These are phyloP conservation scores for Eleusine indica DNA, from an alignment of 176 grass and related monocot genomes.

Conservation along the genomic window DNA sequence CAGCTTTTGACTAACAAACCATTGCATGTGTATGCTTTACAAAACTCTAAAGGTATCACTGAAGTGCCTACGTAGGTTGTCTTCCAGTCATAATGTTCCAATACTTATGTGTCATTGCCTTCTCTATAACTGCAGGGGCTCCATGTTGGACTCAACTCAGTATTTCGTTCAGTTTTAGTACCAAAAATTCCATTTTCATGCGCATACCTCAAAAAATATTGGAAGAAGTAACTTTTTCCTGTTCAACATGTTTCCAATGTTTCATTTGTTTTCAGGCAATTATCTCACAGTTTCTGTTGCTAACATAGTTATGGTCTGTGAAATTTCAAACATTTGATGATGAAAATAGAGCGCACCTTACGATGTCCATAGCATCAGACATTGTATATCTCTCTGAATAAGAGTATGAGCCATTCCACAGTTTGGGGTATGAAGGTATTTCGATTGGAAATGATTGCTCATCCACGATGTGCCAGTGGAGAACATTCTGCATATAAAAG, in stretches of 20 bases:
- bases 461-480: constrained; percentile 97
- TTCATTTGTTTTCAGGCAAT: neutral
- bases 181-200: neutral
- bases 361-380: constrained; percentile 81
- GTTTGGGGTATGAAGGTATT: constrained; percentile 90
- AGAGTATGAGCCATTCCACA: constrained; percentile 87
- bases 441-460: constrained; percentile 88
- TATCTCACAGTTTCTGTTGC: constrained; percentile 9
- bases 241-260: neutral
- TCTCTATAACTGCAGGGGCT: neutral
- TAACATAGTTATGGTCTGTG: neutral
- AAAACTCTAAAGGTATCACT: neutral
- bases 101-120: neutral
- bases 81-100: neutral
- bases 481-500: constrained; percentile 66
- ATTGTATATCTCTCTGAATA: constrained; percentile 91
- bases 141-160: neutral
- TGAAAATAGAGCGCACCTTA: constrained; percentile 62
- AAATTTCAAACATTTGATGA: constrained; percentile 16
- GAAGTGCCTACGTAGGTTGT: neutral
- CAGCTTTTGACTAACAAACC: constrained; percentile 5
- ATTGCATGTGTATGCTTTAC: constrained; percentile 1
- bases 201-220: neutral
- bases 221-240: neutral
- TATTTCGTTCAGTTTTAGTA: neutral